Percentiles rank a stretch among this genome's conserved stretches.
Conservation (phyloP, 495 filamentous ascomycete species). For the Podospora bellae-mahoneyi region DNA sequence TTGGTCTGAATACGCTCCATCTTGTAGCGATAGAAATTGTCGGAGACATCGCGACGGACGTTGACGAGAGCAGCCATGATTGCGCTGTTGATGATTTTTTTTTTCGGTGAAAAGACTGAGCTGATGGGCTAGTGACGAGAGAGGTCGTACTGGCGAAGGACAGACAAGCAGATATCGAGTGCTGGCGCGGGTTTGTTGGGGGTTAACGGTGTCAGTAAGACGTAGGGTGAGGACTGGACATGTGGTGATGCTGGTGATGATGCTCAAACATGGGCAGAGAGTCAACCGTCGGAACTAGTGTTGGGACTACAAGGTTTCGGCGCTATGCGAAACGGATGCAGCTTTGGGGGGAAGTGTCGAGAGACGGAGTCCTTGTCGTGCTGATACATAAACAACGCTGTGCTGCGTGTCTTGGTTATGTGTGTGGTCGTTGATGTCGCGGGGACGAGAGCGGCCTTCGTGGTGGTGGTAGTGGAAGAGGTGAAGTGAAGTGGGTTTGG, state of each 20-base stretch:
- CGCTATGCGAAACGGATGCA: conserved; percentile 89
- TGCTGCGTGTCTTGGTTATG: conserved; percentile 41
- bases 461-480: conserved; percentile 2
- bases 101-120: conserved; percentile 21
- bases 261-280: conserved; percentile 53
- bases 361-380: conserved; percentile 52
- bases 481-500: neutral
- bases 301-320: conserved; percentile 83
- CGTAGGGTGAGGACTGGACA: conserved; percentile 26
- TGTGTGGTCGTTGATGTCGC: conserved; percentile 25
- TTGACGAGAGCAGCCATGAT: conserved; percentile 72
- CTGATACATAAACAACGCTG: conserved; percentile 58
- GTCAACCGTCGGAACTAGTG: conserved; percentile 84
- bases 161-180: conserved; percentile 9
- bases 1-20: conserved; percentile 98
- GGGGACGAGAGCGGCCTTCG: conserved; percentile 8
- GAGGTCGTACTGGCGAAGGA: conserved; percentile 20
- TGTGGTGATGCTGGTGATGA: conserved; percentile 38
- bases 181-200: neutral
- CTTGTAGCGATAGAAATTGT: conserved; percentile 99
- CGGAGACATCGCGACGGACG: conserved; percentile 96
- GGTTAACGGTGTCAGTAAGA: conserved; percentile 41
- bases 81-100: conserved; percentile 38
- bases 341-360: conserved; percentile 83
- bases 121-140: conserved; percentile 8